A percentile compares a stretch with the other conserved stretches of the same genome.
These are phyloP conservation scores for Wickerhamomyces chaumierensis DNA, from an alignment of 805 yeast genomes.

Conservation along the genomic window DNA sequence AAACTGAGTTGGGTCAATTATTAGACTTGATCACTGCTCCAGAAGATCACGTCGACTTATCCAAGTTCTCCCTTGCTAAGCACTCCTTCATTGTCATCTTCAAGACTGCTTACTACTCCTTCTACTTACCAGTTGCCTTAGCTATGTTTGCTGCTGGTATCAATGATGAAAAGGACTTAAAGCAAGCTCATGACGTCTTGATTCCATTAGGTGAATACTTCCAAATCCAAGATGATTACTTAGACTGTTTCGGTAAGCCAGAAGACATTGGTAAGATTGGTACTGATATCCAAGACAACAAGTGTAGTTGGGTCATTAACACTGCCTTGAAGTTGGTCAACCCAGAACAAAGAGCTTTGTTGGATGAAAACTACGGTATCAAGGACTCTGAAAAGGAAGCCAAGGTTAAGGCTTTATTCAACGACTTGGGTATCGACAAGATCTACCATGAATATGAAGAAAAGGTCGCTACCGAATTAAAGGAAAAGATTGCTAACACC, in stretches of 20 bases:
- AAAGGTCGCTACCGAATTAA: conserved; percentile 51
- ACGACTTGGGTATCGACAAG: conserved; percentile 58
- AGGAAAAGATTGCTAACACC: conserved; percentile 48
- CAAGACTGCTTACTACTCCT: conserved; percentile 96
- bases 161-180: conserved; percentile 56
- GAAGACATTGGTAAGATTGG: conserved; percentile 97
- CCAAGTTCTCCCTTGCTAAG: conserved; percentile 76
- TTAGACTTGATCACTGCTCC: conserved; percentile 95
- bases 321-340: conserved; percentile 73
- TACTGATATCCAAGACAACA: conserved; percentile 96
- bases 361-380: conserved; percentile 86
- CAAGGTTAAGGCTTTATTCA: conserved; percentile 60
- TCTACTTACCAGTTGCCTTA: conserved; percentile 93
- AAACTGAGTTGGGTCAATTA: conserved; percentile 94
- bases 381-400: conserved; percentile 63
- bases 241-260: conserved; percentile 96
- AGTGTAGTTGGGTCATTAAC: conserved; percentile 96
- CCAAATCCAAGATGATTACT: conserved; percentile 96
- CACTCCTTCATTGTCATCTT: conserved; percentile 92
- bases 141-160: conserved; percentile 92
- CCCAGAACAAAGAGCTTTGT: conserved; percentile 68
- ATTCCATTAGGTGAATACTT: conserved; percentile 96
- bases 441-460: conserved; percentile 81
- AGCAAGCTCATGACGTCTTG: conserved; percentile 79
- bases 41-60: conserved; percentile 83